A percentile compares a stretch with the other conserved stretches of the same genome.
Conservation (phyloP, 2,329 filamentous ascomycete species). For the Chaetothyriales sp. region DNA sequence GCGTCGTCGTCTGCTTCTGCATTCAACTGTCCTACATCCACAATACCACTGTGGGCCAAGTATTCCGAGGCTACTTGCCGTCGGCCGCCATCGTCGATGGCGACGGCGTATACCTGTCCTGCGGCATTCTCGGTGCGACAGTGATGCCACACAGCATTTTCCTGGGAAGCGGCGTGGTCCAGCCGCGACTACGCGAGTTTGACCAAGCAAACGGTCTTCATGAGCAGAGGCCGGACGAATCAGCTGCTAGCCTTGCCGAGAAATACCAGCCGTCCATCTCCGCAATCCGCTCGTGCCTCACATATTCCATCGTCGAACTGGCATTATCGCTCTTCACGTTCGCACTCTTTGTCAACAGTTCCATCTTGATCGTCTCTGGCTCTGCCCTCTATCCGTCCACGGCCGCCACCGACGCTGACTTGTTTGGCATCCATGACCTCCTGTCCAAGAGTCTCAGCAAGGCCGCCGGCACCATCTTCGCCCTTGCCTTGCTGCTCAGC, state of each 20-base stretch:
- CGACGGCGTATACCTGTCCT: slow-evolving; percentile 42
- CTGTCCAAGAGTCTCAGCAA: slow-evolving; percentile 56
- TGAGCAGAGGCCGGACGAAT: not conserved
- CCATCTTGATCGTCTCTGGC: slow-evolving; percentile 71
- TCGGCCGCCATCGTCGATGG: slow-evolving; percentile 39
- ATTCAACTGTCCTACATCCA: slow-evolving; percentile 42
- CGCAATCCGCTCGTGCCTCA: slow-evolving; percentile 62
- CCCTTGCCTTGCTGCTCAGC: slow-evolving; percentile 64
- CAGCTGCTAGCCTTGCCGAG: slow-evolving; percentile 16
- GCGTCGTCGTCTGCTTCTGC: slow-evolving; percentile 44
- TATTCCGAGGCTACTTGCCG: slow-evolving; percentile 43
- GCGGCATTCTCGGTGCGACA: slow-evolving; percentile 39
- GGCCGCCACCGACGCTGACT: slow-evolving; percentile 54
- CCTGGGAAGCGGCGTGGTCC: slow-evolving; percentile 43
- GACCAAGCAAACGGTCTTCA: slow-evolving; percentile 29
- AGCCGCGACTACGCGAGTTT: slow-evolving; percentile 38
- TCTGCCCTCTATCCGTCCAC: slow-evolving; percentile 54
- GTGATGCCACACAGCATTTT: slow-evolving; percentile 50
- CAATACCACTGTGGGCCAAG: slow-evolving; percentile 35
- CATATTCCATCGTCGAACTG: slow-evolving; percentile 59
- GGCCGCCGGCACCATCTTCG: slow-evolving; percentile 71
- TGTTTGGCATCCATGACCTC: slow-evolving; percentile 69
- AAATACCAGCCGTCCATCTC: slow-evolving; percentile 57
- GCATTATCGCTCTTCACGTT: slow-evolving; percentile 64
- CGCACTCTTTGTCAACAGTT: slow-evolving; percentile 70